Evolutionary conservation across 805 yeast genomes (phyloP), one percentile per base, ranked within the genome.

Genomic region (Sugiyamaella boreocaroliniensis): DNA sequence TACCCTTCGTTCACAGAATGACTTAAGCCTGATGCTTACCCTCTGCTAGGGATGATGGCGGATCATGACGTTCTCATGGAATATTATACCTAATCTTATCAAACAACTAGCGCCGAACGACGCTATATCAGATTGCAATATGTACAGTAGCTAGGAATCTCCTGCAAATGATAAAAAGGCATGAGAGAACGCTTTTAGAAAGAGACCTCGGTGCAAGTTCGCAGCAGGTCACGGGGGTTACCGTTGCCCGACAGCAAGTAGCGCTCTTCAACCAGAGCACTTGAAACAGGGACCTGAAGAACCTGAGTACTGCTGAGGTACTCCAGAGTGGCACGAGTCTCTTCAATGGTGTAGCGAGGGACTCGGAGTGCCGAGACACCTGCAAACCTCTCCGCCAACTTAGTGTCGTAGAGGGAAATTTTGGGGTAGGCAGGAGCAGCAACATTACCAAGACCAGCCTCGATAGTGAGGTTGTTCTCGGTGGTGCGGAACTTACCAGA

Each of bases 191-290:
- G n/a, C 37, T 11, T 12, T 47, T 40, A 47, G 20, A 47, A 40
- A 18, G 42, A 19, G 18, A 34, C 29, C 44, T 50, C 53, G 26
- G 22, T 32, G 26, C 49, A 42, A 45, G 48, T 50, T 22, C 53
- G 37, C 18, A 78, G 59, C 37, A 81, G 63, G 49, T 74, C 75
- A 54, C 77, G 71, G 45, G 87, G 83, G 61, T 82, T 83, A 59
- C 89, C 89, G 61, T 79, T 81, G 37, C 88, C 88, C 56, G 81
- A 75, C 40, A 78, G 51, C 43, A 81, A 69, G 62, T 77, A 82
- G 62, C 77, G 78, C 59, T 79, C 77, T 32, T 73, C 68, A 1
- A 72, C 66, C 48, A 79, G 64, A 52, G 68, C 69, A 15, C 72
- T 73, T 10, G 66, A 40, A 2, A 71, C 53, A 29, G 68, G 69